phyloP scores from a whole-genome alignment of 257 asterid genomes.

The Ballota nigra region DNA sequence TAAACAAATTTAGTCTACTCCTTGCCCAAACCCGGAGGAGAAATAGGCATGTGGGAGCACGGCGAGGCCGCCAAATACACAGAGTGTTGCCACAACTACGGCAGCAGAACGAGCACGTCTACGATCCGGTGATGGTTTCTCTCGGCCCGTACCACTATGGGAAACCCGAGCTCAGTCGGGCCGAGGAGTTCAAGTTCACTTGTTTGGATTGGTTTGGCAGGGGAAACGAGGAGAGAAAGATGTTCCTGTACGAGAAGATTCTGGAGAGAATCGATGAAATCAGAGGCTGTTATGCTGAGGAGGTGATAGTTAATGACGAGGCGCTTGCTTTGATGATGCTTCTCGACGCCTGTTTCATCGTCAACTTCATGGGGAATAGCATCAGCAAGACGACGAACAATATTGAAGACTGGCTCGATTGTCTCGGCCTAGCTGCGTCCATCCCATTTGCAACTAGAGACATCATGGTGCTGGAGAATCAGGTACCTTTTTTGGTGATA shows the following conservation, averaged over 20 bases:
- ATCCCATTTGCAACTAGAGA: not conserved
- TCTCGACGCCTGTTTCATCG: slow-evolving; percentile 3
- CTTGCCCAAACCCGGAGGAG: not conserved
- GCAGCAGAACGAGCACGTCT: not conserved
- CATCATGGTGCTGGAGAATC: slow-evolving; percentile 16
- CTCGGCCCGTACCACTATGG: slow-evolving; percentile 27
- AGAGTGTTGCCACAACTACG: not conserved
- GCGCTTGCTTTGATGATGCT: slow-evolving; percentile 20
- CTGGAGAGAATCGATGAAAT: not conserved
- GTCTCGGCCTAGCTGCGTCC: not conserved
- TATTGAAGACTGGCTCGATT: not conserved
- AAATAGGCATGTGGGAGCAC: not conserved
- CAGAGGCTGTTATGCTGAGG: slow-evolving; percentile 3
- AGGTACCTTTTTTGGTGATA: slow-evolving; percentile 3
- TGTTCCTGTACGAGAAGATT: not conserved
- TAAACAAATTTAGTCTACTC: not conserved
- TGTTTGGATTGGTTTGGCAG: slow-evolving; percentile 3
- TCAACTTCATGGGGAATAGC: slow-evolving; percentile 4
- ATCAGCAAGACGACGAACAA: too few species aligned
- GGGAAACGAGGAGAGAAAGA: not conserved
- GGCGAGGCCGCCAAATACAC: not conserved
- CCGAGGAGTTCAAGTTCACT: slow-evolving; percentile 6
- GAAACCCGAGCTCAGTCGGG: slow-evolving; percentile 4
- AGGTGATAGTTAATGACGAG: not conserved
- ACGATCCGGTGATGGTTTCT: slow-evolving; percentile 11